These are phyloP conservation scores for Mariannaea sp. DNA, from an alignment of 2,329 filamentous ascomycete species.

Conservation along the genomic window DNA sequence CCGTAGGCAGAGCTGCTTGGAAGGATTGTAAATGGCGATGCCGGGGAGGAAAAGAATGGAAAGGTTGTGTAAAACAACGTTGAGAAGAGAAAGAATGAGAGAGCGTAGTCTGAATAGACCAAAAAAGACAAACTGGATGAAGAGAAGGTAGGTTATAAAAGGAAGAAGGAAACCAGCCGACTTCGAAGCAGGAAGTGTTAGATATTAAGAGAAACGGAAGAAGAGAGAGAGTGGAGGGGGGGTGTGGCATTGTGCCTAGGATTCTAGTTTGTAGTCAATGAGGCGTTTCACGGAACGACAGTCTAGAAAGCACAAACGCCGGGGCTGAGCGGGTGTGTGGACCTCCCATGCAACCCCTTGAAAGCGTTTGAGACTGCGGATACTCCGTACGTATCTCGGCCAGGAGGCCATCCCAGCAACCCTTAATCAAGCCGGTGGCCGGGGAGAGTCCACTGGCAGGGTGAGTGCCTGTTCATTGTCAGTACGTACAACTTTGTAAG, in stretches of 20 bases:
- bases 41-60: constrained; percentile 38
- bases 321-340: constrained; percentile 32
- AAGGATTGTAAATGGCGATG: constrained; percentile 39
- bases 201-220: constrained; percentile 38
- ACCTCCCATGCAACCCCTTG: constrained; percentile 33
- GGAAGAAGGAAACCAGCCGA: constrained; percentile 24
- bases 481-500: neutral
- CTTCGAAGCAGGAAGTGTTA: constrained; percentile 32
- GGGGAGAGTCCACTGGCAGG: constrained; percentile 16
- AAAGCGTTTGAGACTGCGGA: constrained; percentile 16
- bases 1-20: constrained; percentile 27
- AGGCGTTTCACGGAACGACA: constrained; percentile 28
- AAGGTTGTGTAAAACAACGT: constrained; percentile 35
- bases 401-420: constrained; percentile 19
- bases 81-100: constrained; percentile 29
- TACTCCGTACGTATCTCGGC: too few relatives aligned
- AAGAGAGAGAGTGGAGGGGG: constrained; percentile 27
- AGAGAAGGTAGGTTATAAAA: too few relatives aligned
- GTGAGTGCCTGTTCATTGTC: neutral
- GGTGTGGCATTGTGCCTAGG: constrained; percentile 29
- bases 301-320: constrained; percentile 34
- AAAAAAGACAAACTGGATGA: too few relatives aligned
- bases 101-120: constrained; percentile 33
- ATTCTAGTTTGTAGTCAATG: constrained; percentile 29
- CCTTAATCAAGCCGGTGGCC: constrained; percentile 24